Evolutionary conservation across 768 basidiomycete genomes (phyloP).

Genomic region (Kwoniella dendrophila): DNA sequence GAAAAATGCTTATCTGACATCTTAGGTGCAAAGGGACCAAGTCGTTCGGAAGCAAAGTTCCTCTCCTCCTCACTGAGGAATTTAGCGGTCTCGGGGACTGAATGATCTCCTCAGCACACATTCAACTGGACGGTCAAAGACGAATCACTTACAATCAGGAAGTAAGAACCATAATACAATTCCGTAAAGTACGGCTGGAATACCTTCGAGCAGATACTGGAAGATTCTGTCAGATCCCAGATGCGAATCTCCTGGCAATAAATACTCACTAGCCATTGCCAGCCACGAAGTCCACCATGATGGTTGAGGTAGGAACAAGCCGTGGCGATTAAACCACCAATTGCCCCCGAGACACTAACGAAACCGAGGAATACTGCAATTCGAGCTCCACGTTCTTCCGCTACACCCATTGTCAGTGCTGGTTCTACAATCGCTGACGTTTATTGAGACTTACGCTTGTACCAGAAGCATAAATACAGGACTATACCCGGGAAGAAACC

Average conservation of each 20-base stretch:
- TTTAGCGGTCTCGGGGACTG: conserved; percentile 13
- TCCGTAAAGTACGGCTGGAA: conserved; percentile 5
- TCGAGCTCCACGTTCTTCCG: conserved; percentile 14
- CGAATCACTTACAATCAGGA: conserved; percentile 6
- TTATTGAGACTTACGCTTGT: conserved; percentile 2
- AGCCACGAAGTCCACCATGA: conserved; percentile 21
- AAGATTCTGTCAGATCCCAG: not conserved
- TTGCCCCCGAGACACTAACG: conserved; percentile 20
- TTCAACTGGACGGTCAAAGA: not conserved
- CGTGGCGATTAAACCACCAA: conserved; percentile 28
- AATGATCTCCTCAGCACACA: not conserved
- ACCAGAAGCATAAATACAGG: conserved; percentile 5
- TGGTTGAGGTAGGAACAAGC: conserved; percentile 21
- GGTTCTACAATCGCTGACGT: too few species aligned
- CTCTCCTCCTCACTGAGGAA: conserved; percentile 13
- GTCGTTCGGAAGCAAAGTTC: conserved; percentile 1
- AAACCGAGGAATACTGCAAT: conserved; percentile 25
- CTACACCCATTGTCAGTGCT: not conserved
- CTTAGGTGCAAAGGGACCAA: conserved; percentile 26
- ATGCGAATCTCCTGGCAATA: not conserved
- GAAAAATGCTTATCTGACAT: conserved; percentile 30
- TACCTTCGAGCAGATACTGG: conserved; percentile 11
- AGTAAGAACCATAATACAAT: conserved; percentile 1
- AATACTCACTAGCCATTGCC: conserved; percentile 37
- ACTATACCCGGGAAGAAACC: not conserved